Percentiles rank a stretch among this genome's conserved stretches.
phyloP scores from a whole-genome alignment of 495 filamentous ascomycete species.

The Baudoinia panamericana region DNA sequence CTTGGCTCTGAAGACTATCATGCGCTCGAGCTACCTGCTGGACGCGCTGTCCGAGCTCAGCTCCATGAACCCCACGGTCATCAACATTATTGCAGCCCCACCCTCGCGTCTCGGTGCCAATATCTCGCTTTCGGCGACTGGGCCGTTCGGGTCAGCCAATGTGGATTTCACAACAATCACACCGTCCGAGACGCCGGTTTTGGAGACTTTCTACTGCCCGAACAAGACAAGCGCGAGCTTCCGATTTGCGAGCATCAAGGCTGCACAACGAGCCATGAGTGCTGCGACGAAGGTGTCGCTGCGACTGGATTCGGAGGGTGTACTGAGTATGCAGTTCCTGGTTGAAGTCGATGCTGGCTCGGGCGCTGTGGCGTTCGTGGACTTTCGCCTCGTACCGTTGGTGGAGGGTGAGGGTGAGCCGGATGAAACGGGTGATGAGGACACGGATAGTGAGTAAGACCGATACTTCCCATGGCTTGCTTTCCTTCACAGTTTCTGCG shows the following conservation, averaged over 20 bases:
- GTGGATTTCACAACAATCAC: slow-evolving; percentile 59
- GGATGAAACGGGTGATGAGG: slow-evolving; percentile 29
- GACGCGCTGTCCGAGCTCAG: slow-evolving; percentile 75
- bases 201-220: slow-evolving; percentile 62
- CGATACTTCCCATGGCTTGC: too few species aligned
- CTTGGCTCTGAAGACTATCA: slow-evolving; percentile 85
- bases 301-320: slow-evolving; percentile 71
- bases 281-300: slow-evolving; percentile 86
- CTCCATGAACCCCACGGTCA: slow-evolving; percentile 50
- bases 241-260: slow-evolving; percentile 71
- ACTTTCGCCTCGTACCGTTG: slow-evolving; percentile 65
- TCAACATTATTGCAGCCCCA: slow-evolving; percentile 37
- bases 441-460: not conserved
- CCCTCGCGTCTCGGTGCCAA: slow-evolving; percentile 51
- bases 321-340: slow-evolving; percentile 94
- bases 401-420: slow-evolving; percentile 46
- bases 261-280: slow-evolving; percentile 75
- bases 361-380: slow-evolving; percentile 51
- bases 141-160: slow-evolving; percentile 62
- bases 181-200: slow-evolving; percentile 26
- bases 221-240: slow-evolving; percentile 45
- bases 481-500: too few species aligned
- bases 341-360: slow-evolving; percentile 52
- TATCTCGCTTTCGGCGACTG: slow-evolving; percentile 59
- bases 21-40: slow-evolving; percentile 68